A percentile compares a stretch with the other conserved stretches of the same genome.
Conservation (phyloP, 2,329 filamentous ascomycete genomes). For the Coniella vitis region DNA sequence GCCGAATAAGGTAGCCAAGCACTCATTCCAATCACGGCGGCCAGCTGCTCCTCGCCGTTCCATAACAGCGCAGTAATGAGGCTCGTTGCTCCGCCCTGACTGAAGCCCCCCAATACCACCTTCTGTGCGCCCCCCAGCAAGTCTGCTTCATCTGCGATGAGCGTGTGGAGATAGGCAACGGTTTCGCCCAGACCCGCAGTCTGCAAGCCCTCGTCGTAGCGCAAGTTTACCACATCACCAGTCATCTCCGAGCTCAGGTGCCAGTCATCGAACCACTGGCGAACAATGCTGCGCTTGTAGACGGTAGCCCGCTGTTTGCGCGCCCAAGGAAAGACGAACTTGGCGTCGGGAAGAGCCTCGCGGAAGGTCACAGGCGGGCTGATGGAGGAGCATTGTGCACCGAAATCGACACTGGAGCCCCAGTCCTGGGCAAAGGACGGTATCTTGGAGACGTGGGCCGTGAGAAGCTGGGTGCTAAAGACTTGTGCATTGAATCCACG, state of each 20-base stretch:
- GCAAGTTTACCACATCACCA: constrained; percentile 9
- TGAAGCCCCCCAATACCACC: constrained; percentile 43
- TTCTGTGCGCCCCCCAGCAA: constrained; percentile 30
- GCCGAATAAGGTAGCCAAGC: constrained; percentile 38
- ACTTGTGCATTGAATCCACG: constrained; percentile 35
- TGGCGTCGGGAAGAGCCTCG: constrained; percentile 33
- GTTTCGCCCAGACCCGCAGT: constrained; percentile 36
- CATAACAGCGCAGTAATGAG: constrained; percentile 37
- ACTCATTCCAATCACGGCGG: constrained; percentile 35
- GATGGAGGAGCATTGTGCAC: not conserved
- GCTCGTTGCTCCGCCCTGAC: constrained; percentile 45
- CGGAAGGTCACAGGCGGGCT: constrained; percentile 20
- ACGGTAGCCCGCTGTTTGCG: constrained; percentile 31
- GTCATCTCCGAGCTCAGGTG: constrained; percentile 22
- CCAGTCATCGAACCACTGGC: constrained; percentile 42
- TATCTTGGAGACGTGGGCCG: constrained; percentile 16
- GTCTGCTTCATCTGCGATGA: constrained; percentile 31
- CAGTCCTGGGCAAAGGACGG: not conserved
- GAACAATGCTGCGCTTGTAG: constrained; percentile 31
- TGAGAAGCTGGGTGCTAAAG: constrained; percentile 35
- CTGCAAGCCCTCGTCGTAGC: constrained; percentile 26
- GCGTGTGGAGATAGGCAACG: constrained; percentile 29
- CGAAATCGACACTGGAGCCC: too few species aligned
- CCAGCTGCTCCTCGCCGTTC: constrained; percentile 30
- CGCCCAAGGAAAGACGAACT: constrained; percentile 46